Percentiles rank a stretch among this genome's conserved stretches.
Evolutionary conservation across 805 yeast species (phyloP).

Genomic region (Scheffersomyces ergatensis): DNA sequence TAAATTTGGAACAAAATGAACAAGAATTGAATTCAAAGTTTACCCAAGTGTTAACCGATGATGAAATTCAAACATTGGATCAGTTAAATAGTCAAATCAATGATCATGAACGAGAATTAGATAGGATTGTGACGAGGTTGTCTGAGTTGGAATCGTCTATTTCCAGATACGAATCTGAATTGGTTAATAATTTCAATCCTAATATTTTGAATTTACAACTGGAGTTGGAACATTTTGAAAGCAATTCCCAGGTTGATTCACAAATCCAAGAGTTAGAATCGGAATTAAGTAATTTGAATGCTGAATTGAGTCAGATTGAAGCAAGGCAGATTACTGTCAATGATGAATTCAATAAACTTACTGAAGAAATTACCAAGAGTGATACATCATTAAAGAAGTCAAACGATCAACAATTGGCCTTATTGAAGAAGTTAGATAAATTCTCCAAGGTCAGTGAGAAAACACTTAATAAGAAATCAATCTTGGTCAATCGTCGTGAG

Average conservation of each 20-base stretch:
- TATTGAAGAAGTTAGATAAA: conserved; percentile 56
- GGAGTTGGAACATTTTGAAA: conserved; percentile 3
- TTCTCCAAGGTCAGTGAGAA: conserved; percentile 66
- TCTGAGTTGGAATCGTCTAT: conserved; percentile 46
- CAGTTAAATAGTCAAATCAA: conserved; percentile 34
- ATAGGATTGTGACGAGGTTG: conserved; percentile 33
- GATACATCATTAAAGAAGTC: conserved; percentile 45
- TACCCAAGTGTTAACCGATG: conserved; percentile 45
- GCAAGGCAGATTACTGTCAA: conserved; percentile 22
- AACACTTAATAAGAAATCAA: conserved; percentile 57
- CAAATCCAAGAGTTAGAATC: conserved; percentile 15
- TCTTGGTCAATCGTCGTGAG: conserved; percentile 60
- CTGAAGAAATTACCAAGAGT: conserved; percentile 27
- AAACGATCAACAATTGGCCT: conserved; percentile 54
- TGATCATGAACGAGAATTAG: conserved; percentile 37
- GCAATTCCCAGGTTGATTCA: conserved; percentile 10
- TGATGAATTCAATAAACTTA: conserved; percentile 24
- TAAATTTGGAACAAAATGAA: conserved; percentile 42
- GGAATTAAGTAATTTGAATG: conserved; percentile 21
- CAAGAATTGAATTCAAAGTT: conserved; percentile 56
- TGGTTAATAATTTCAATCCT: conserved; percentile 58
- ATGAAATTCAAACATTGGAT: conserved; percentile 46
- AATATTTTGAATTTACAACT: conserved; percentile 24
- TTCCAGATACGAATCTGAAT: conserved; percentile 50
- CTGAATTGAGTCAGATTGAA: conserved; percentile 26